A percentile compares a stretch with the other conserved stretches of the same genome.
Conservation (phyloP, 345 rosid species). For the Streptanthus diversifolius region DNA sequence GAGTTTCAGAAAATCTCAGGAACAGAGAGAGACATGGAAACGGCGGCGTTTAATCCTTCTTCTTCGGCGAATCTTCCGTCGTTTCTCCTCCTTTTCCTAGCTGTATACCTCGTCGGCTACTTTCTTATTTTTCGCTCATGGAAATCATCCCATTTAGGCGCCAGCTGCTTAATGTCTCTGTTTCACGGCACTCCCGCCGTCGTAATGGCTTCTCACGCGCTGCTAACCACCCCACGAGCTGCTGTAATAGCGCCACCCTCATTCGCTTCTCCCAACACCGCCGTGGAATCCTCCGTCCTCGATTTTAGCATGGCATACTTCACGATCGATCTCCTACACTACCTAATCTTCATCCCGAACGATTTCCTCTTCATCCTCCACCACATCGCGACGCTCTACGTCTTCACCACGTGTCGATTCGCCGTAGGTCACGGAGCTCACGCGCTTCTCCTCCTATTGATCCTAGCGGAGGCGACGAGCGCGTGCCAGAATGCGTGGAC, state of each 20-base stretch:
- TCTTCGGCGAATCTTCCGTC: slow-evolving; percentile 22
- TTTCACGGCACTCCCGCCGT: slow-evolving; percentile 80
- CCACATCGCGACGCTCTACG: slow-evolving; percentile 77
- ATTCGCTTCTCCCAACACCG: slow-evolving; percentile 57
- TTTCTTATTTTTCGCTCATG: slow-evolving; percentile 54
- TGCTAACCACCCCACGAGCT: slow-evolving; percentile 24
- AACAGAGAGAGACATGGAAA: slow-evolving; percentile 33
- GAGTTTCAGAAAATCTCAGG: neutral
- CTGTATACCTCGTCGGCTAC: slow-evolving; percentile 46
- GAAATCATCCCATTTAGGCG: slow-evolving; percentile 54
- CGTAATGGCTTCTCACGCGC: slow-evolving; percentile 45
- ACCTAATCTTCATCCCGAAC: slow-evolving; percentile 53
- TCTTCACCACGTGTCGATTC: slow-evolving; percentile 61
- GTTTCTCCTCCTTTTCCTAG: slow-evolving; percentile 48
- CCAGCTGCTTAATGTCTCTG: slow-evolving; percentile 73
- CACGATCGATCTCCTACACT: slow-evolving; percentile 67
- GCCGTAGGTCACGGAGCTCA: slow-evolving; percentile 54
- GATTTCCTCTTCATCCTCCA: slow-evolving; percentile 79
- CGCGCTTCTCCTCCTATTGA: slow-evolving; percentile 52
- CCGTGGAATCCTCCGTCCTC: slow-evolving; percentile 47
- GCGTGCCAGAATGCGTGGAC: slow-evolving; percentile 74
- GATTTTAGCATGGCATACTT: slow-evolving; percentile 85
- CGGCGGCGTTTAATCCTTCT: slow-evolving; percentile 13
- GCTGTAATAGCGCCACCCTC: slow-evolving; percentile 9
- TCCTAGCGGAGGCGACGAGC: slow-evolving; percentile 81